phyloP scores from a whole-genome alignment of 805 yeast genomes.

The Schwanniomyces yamadae region DNA sequence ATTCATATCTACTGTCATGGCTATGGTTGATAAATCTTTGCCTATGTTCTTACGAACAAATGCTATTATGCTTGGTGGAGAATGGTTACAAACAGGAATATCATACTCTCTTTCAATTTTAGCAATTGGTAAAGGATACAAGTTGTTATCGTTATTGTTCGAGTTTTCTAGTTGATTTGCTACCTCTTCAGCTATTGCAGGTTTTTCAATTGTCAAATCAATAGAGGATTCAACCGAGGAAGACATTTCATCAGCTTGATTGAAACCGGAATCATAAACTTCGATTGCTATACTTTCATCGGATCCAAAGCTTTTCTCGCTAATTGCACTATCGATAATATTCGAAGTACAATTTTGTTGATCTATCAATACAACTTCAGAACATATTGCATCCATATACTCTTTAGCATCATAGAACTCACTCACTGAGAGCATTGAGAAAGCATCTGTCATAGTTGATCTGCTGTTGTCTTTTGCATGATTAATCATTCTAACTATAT shows the following conservation, averaged over 20 bases:
- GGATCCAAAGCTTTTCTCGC: constrained; percentile 3
- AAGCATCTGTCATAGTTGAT: constrained; percentile 17
- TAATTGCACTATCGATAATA: constrained; percentile 4
- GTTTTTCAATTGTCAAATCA: constrained; percentile 6
- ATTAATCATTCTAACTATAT: constrained; percentile 17
- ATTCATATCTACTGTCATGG: constrained; percentile 93
- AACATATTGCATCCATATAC: constrained; percentile 44
- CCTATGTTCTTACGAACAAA: constrained; percentile 89
- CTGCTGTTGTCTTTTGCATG: constrained; percentile 11
- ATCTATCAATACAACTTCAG: constrained; percentile 54
- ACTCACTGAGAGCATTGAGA: constrained; percentile 28
- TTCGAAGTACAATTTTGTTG: constrained; percentile 19
- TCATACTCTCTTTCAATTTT: constrained; percentile 55
- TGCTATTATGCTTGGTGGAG: constrained; percentile 81
- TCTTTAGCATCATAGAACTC: constrained; percentile 66
- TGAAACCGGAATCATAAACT: no score
- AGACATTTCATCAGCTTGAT: constrained; percentile 17
- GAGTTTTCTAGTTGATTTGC: constrained; percentile 1
- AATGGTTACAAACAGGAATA: constrained; percentile 54
- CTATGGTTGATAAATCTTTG: constrained; percentile 77
- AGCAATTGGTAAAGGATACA: constrained; percentile 67
- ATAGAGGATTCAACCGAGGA: constrained; percentile 18
- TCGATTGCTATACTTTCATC: constrained; percentile 8
- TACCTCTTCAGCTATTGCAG: constrained; percentile 1
- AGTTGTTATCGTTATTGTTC: constrained; percentile 29